Base-by-base conservation (phyloP, 441 rosid species). In the Gossypium gossypioides region DNA sequence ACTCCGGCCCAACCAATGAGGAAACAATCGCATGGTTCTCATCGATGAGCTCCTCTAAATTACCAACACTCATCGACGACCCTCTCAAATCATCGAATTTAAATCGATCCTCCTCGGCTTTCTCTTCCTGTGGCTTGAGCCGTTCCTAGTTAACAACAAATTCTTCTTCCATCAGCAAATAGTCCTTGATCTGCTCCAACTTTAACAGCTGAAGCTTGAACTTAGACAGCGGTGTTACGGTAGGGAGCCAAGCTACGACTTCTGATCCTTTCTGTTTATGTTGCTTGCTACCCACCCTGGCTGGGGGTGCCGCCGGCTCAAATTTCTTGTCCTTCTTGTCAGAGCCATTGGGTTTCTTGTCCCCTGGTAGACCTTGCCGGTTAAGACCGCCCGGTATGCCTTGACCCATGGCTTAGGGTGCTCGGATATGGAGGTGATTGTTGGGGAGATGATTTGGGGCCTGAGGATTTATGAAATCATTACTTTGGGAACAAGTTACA, bases 21-120 rank as follows among this genome's bases (percentile, higher is more conserved):
- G 97, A 90, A 69, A 94, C 97, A 69, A 92, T 94, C 0, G 99
- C 97, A 58, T 94, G 99, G 76, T 94, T 92, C 88, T 94, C 99
- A 69, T 90, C 99, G 56, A 94, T 94, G 68, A 94, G 56, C 81
- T 94, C 99, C 83, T 92, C 97, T 61, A 94, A 72, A 73, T 89
- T 94, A 0, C 99, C 97, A 13, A 94, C 97, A 68, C 97, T 94
- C 99, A 94, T 94, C 2, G 99, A 97, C 0, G 94, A 87, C 0
- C 99, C 97, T 55, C 99, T 87, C 69, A 94, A 85, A 76, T 92
- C 97, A 76, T 94, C 97, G 32, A 94, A 97, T 82, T 90, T 92
- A 48, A 97, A 92, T 73, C 97, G 85, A 72, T 92, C 97, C 80
- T 92, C 97, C 80, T 94, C 97, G 9, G 92, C 96, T 80, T 92